Conservation (phyloP, 352 stramenopile genomes). For the Globisporangium nunn region DNA sequence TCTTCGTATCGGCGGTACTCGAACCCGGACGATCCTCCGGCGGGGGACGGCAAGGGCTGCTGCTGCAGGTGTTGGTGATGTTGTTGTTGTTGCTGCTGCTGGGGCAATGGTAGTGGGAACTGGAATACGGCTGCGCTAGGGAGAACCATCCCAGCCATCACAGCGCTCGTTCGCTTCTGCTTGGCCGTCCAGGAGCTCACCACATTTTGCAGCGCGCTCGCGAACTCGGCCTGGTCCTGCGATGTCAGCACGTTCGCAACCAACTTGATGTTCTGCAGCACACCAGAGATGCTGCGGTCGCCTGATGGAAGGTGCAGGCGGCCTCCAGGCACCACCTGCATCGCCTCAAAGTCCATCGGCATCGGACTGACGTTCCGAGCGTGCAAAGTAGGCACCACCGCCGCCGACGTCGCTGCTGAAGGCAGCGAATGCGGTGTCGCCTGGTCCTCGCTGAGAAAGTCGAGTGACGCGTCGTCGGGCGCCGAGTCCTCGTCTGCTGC, state of each 20-base stretch:
- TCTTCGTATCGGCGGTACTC: constrained; percentile 4
- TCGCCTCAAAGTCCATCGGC: background rate
- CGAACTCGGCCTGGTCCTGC: background rate
- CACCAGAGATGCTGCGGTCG: background rate
- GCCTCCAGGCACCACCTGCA: background rate
- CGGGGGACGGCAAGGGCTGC: background rate
- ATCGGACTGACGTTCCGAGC: background rate
- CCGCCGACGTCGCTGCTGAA: background rate
- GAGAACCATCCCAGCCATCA: too few relatives aligned
- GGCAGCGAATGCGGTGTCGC: background rate
- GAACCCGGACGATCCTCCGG: background rate
- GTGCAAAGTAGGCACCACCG: too few relatives aligned
- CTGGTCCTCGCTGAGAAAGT: constrained; percentile 1
- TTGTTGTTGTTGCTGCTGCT: background rate
- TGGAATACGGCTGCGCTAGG: background rate
- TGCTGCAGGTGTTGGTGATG: too few relatives aligned
- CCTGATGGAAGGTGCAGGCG: background rate
- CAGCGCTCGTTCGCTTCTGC: background rate
- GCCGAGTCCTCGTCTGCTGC: background rate
- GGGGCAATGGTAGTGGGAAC: background rate
- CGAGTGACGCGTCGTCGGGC: background rate
- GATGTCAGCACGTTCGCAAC: background rate
- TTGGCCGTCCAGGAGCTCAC: background rate
- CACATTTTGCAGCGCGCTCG: background rate
- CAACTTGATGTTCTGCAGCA: background rate